Conservation (phyloP, 495 filamentous ascomycete species). For the Hamigera avellanea region DNA sequence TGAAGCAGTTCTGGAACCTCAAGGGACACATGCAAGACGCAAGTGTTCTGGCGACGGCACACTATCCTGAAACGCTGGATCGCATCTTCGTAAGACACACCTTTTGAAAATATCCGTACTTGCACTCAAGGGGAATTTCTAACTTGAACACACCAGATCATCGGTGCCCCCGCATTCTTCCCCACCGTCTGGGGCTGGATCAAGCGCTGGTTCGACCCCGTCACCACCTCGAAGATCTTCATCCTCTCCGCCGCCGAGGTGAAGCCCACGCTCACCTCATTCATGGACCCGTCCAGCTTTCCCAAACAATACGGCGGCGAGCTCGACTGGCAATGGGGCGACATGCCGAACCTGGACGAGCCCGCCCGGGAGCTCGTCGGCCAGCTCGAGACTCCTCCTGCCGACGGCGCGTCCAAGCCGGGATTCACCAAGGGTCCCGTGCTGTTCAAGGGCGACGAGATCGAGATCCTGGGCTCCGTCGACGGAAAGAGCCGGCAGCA, state of each 20-base stretch:
- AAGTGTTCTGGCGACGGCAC: constrained; percentile 71
- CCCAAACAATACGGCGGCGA: constrained; percentile 77
- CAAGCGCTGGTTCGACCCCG: constrained; percentile 91
- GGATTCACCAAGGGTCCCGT: constrained; percentile 29
- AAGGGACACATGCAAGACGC: constrained; percentile 88
- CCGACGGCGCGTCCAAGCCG: constrained; percentile 17
- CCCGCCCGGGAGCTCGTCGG: constrained; percentile 35
- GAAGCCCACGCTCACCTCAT: constrained; percentile 57
- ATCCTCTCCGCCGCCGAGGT: constrained; percentile 63
- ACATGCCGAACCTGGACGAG: constrained; percentile 59
- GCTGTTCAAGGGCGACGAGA: constrained; percentile 25
- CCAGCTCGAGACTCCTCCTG: constrained; percentile 16
- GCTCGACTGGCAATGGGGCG: constrained; percentile 68
- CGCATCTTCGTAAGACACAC: constrained; percentile 57
- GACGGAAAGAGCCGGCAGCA: constrained; percentile 26
- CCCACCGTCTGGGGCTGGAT: constrained; percentile 92
- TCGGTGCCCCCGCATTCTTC: constrained; percentile 84
- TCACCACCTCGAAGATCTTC: constrained; percentile 88
- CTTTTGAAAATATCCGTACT: background rate
- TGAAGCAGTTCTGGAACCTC: constrained; percentile 91
- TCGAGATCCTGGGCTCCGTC: constrained; percentile 29
- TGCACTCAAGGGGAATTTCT: background rate
- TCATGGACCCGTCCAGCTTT: constrained; percentile 71
- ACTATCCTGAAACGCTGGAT: constrained; percentile 86
- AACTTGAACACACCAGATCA: constrained; percentile 43